phyloP scores from a whole-genome alignment of 2,329 filamentous ascomycete genomes.

The Tothia fuscella region DNA sequence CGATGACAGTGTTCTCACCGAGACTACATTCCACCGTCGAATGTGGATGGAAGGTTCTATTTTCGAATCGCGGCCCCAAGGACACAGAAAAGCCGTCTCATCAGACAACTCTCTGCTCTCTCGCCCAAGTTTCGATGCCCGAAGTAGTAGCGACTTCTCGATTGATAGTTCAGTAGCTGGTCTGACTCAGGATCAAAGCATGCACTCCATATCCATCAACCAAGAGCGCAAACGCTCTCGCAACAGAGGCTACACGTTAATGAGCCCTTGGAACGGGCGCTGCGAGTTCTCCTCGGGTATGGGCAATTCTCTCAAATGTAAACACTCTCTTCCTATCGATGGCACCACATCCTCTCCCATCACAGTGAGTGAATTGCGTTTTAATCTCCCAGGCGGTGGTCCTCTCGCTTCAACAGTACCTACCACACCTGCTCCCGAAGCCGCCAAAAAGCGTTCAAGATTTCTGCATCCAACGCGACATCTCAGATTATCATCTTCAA shows the following conservation, averaged over 20 bases:
- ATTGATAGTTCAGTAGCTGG: neutral
- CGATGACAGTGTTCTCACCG: neutral
- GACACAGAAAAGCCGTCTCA: slow-evolving; percentile 22
- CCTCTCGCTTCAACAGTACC: slow-evolving; percentile 20
- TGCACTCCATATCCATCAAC: slow-evolving; percentile 2
- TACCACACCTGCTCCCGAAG: slow-evolving; percentile 21
- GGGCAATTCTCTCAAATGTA: slow-evolving; percentile 54
- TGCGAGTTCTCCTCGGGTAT: slow-evolving; percentile 73
- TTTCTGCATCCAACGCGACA: slow-evolving; percentile 18
- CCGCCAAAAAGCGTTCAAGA: slow-evolving; percentile 8
- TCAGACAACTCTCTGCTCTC: slow-evolving; percentile 10
- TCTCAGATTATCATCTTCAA: no score
- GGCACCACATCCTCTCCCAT: slow-evolving; percentile 17
- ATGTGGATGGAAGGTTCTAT: slow-evolving; percentile 35
- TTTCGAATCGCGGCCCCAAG: slow-evolving; percentile 21
- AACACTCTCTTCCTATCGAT: slow-evolving; percentile 12
- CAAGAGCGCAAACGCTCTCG: slow-evolving; percentile 26
- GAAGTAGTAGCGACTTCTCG: slow-evolving; percentile 11
- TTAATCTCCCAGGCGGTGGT: slow-evolving; percentile 59
- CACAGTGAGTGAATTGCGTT: slow-evolving; percentile 71
- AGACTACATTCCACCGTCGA: slow-evolving; percentile 29
- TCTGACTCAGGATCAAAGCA: neutral
- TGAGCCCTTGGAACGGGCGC: slow-evolving; percentile 73
- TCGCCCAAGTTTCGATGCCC: neutral
- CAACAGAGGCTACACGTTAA: slow-evolving; percentile 59